Conservation (phyloP, 345 rosid species). For the Eucalyptus coolabah region DNA sequence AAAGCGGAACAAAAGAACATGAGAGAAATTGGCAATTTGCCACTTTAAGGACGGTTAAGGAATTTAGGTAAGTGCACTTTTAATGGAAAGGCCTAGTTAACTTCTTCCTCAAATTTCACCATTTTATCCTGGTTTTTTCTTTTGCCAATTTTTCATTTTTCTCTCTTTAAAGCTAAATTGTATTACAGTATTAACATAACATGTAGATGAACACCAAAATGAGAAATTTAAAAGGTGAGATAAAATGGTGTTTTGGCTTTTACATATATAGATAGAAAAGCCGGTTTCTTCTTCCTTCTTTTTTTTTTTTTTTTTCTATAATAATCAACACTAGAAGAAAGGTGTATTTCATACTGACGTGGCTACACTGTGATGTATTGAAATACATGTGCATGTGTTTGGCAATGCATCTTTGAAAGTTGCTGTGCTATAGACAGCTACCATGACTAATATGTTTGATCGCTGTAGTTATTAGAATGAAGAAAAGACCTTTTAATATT, state of each 20-base stretch:
- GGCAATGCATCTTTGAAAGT: no score
- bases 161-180: not conserved
- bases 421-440: no score
- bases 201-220: not conserved
- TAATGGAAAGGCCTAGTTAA: not conserved
- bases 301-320: fast-evolving
- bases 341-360: no score
- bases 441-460: no score
- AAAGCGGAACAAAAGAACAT: not conserved
- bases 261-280: not conserved
- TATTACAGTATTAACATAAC: not conserved
- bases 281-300: no score
- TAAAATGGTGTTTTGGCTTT: not conserved
- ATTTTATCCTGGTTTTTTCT: not conserved
- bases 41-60: not conserved
- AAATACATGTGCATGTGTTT: no score
- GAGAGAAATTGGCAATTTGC: not conserved
- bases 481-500: no score
- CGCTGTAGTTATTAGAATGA: no score
- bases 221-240: not conserved
- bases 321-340: not conserved
- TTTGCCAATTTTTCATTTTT: not conserved
- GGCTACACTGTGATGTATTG: no score
- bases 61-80: not conserved
- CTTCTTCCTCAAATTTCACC: not conserved